Conservation (phyloP, 2,329 filamentous ascomycete species). For the Fusarium musae region DNA sequence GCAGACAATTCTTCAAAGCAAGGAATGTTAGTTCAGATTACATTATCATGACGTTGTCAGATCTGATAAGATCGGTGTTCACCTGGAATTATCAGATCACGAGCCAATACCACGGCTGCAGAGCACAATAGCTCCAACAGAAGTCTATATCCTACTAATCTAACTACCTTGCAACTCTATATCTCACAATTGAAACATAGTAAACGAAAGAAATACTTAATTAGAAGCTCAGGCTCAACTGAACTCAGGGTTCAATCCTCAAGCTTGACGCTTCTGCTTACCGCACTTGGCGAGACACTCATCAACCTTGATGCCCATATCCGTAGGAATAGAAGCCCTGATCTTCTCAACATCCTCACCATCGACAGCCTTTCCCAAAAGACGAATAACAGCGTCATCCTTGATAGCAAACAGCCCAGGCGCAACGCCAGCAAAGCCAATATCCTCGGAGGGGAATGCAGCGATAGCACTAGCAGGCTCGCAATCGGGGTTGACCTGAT, state of each 20-base stretch:
- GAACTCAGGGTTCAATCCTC: background rate
- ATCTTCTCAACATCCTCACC: constrained; percentile 60
- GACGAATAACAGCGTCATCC: constrained; percentile 57
- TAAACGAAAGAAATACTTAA: background rate
- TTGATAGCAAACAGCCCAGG: constrained; percentile 60
- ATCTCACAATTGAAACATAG: background rate
- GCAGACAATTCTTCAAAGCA: background rate
- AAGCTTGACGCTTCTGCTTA: constrained; percentile 53
- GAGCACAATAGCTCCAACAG: background rate
- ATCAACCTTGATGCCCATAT: constrained; percentile 62
- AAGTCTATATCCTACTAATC: background rate
- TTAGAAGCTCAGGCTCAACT: background rate
- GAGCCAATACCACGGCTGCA: background rate
- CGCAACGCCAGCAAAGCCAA: constrained; percentile 59
- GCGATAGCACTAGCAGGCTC: constrained; percentile 61
- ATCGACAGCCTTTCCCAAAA: constrained; percentile 57
- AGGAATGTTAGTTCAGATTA: background rate
- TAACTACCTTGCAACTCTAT: background rate
- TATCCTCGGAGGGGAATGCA: constrained; percentile 62
- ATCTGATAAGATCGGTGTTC: background rate
- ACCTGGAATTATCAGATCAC: background rate
- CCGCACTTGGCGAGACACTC: constrained; percentile 55
- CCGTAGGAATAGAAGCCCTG: constrained; percentile 53
- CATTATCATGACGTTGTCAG: background rate
- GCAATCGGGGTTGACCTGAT: constrained; percentile 66